phyloP scores from a whole-genome alignment of 257 asterid species.

The Capsicum chinense region DNA sequence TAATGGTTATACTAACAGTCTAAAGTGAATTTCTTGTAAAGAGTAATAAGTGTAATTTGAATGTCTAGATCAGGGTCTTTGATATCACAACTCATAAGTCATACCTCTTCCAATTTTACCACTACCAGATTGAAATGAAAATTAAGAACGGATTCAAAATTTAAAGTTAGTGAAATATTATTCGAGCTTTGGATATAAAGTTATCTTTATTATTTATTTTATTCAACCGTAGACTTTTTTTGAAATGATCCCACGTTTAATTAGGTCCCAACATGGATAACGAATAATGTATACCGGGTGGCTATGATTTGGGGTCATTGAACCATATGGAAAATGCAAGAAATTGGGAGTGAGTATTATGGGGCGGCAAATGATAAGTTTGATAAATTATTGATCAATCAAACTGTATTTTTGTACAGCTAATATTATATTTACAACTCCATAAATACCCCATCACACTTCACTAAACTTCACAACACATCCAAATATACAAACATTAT shows the following conservation, averaged over 20 bases:
- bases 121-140: not conserved
- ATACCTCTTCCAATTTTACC: not conserved
- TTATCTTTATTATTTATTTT: too few relatives aligned
- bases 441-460: slow-evolving; percentile 49
- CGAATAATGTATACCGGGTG: too few relatives aligned
- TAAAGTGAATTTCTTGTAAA: not conserved
- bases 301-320: not conserved
- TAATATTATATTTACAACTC: not conserved
- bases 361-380: slow-evolving; percentile 15
- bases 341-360: not conserved
- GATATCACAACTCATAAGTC: too few relatives aligned
- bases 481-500: slow-evolving; percentile 25
- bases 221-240: too few relatives aligned
- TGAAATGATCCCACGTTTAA: not conserved
- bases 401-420: not conserved
- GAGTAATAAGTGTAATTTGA: not conserved
- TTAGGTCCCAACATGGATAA: too few relatives aligned
- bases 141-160: too few relatives aligned
- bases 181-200: too few relatives aligned
- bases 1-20: too few relatives aligned
- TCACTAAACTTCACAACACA: not conserved
- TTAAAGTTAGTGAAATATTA: too few relatives aligned
- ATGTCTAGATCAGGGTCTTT: too few relatives aligned
- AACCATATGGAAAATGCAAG: not conserved
- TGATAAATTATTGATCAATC: not conserved